A percentile compares a stretch with the other conserved stretches of the same genome.
phyloP scores from a whole-genome alignment of 768 basidiomycete genomes.

The Rhizopogon salebrosus region DNA sequence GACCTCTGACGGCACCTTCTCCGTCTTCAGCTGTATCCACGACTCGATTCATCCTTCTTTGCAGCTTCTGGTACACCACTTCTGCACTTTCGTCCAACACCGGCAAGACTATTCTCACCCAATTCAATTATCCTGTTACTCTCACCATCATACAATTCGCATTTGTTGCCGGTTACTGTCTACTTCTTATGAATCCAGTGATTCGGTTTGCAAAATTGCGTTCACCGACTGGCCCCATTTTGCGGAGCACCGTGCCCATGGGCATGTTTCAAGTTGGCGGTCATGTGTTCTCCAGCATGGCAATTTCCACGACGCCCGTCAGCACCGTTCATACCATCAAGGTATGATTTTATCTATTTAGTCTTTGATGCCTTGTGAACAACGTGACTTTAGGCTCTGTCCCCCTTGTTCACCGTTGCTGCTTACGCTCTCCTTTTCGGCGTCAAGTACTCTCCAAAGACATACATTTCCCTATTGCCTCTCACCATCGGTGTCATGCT shows the following conservation, averaged over 20 bases:
- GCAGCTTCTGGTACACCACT: slow-evolving; percentile 87
- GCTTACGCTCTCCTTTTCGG: slow-evolving; percentile 92
- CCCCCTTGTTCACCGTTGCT: slow-evolving; percentile 94
- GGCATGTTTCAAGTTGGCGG: slow-evolving; percentile 96
- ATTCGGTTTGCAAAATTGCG: slow-evolving; percentile 66
- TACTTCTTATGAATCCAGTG: slow-evolving; percentile 75
- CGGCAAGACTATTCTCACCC: slow-evolving; percentile 89
- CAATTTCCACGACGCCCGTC: slow-evolving; percentile 93
- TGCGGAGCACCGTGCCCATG: slow-evolving; percentile 87
- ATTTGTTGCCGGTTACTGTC: slow-evolving; percentile 85
- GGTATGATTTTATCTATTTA: slow-evolving; percentile 41
- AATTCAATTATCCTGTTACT: slow-evolving; percentile 92
- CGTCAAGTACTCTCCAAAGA: slow-evolving; percentile 88
- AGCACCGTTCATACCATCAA: slow-evolving; percentile 99
- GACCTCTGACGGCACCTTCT: slow-evolving; percentile 11
- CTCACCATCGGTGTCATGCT: slow-evolving; percentile 97
- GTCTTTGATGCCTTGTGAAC: slow-evolving; percentile 2
- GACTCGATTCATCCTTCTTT: slow-evolving; percentile 69
- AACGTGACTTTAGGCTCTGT: slow-evolving; percentile 64
- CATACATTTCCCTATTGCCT: slow-evolving; percentile 91
- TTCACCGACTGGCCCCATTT: slow-evolving; percentile 63
- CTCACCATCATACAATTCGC: slow-evolving; percentile 97
- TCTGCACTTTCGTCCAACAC: slow-evolving; percentile 96
- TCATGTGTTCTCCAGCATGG: slow-evolving; percentile 96
- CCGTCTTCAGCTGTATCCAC: slow-evolving; percentile 23